Base-by-base conservation (phyloP, 2,329 filamentous ascomycete species). In the Xylariaceae sp. region DNA sequence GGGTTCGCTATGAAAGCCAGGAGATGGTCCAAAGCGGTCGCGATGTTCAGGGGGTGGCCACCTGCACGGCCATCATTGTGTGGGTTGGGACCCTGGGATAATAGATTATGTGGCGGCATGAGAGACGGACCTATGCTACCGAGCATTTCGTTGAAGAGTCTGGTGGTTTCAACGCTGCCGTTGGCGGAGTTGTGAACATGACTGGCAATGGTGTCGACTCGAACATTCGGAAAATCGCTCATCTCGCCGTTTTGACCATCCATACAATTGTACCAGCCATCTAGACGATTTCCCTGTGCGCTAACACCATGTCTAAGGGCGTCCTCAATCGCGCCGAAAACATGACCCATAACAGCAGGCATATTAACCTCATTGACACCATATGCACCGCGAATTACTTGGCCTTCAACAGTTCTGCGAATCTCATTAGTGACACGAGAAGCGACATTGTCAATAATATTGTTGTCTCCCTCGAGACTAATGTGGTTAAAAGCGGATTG, bases 1-100 rank as follows among this genome's bases (percentile, higher is more conserved):
- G 83, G 82, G 50, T 80, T 81, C 33, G 87, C 73, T 21, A 88
- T 64, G 31, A 72, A 71, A 6, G 75, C 76, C 16, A 88, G 73
- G 4, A 88, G 74, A n/a, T 82, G 79, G 29, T 80, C 79, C 4
- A 87, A 69, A 28, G 76, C 76, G 14, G 69, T 64, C 12, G 70
- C 69, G n/a, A 82, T 66, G 14, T 72, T 71, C 28, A 60, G 55
- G 21, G 49, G 66, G 47, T 50, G 65, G 11, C 44, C 43, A 16
- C 60, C 63, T 33, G 58, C 45, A 24, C 58, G 68, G 7, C 56
- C 66, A 23, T 65, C 61, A 53, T 68, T 61, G 53, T 47, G 50
- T 17, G 46, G 45, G 26, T 48, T 51, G 55, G 52, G n/a, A 65
- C 63, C 49, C 12, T 51, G 51, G 44, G 46, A n/a, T n/a, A n/a